Base-by-base conservation (phyloP, 768 basidiomycete genomes). In the Tremella mesenterica region DNA sequence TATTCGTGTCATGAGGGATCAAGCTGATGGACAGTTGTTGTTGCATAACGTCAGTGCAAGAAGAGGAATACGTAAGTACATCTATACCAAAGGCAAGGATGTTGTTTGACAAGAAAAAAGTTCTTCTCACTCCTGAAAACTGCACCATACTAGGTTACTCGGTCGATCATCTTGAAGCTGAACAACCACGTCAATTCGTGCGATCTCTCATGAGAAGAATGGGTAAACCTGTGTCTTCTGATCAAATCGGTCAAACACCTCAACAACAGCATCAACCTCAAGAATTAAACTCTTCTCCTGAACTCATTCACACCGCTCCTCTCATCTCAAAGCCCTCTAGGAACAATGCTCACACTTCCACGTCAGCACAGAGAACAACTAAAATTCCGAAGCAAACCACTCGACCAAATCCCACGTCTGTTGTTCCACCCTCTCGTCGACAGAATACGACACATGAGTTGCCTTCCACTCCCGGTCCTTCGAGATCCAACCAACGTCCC, bases 41-140 rank as follows among this genome's bases (percentile, higher is more conserved):
- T 74, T 95, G 31, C 83, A 81, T 63, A 79, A 85, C 50, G 83
- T 85, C 5, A 76, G 76, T 23, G 77, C 88, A 26, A 80, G 83
- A 20, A 77, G 80, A 33, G 87, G 86, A 4, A 81, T 84, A 44
- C 43, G 67, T 65, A 26, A 48, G 63, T 58, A 12, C 21, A 27
- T 31, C 47, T 29, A 31, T 7, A 23, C 5, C 26, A n/a, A 23
- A 26, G n/a, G 21, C 21, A 7, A 31, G n/a, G 4, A 14, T 31
- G 46, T 48, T 59, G 36, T 54, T 49, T n/a, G n/a, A n/a, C n/a
- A n/a, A n/a, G n/a, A n/a, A n/a, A 14, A 13, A 20, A 65, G 84
- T 84, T 0, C 83, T 86, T 53, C 81, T 96, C 5, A 84, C 88
- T 61, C 86, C 88, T 1, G 73, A 75, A 6, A 83, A 80, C 26